phyloP scores from a whole-genome alignment of 176 grass and related monocot genomes.

The Phoenix roebelenii region DNA sequence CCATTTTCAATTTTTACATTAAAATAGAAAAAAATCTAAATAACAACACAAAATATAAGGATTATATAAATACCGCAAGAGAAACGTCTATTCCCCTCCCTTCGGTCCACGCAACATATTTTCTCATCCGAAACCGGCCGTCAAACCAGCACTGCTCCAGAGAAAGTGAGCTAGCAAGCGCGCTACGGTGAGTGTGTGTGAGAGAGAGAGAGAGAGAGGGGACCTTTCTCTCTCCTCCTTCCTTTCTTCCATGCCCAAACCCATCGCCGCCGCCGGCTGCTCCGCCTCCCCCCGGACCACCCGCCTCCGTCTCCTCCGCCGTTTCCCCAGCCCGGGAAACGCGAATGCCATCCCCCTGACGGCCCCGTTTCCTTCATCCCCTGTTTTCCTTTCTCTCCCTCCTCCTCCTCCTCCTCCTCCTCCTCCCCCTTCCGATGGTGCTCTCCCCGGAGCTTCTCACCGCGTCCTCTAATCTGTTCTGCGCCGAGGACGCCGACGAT shows the following conservation, averaged over 20 bases:
- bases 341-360: no score
- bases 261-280: constrained; percentile 1
- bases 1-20: no score
- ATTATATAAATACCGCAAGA: not conserved
- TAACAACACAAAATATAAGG: no score
- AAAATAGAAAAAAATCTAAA: no score
- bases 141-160: constrained; percentile 8
- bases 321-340: constrained; percentile 4
- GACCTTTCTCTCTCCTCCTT: constrained; percentile 15
- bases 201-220: constrained; percentile 13
- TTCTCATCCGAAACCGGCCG: constrained; percentile 5
- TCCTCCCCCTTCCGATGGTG: not conserved
- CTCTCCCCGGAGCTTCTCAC: constrained; percentile 1
- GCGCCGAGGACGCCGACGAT: constrained; percentile 30
- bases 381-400: not conserved
- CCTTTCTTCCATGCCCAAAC: constrained; percentile 24
- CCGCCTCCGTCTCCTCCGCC: not conserved
- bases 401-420: not conserved
- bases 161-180: not conserved
- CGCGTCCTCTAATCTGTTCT: constrained; percentile 29
- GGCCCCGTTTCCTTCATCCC: no score
- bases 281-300: constrained; percentile 14
- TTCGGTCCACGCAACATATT: constrained; percentile 31
- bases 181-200: not conserved
- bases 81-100: not conserved